A percentile compares a stretch with the other conserved stretches of the same genome.
Evolutionary conservation across 176 grass and related monocot species (phyloP).

Genomic region (Avena eriantha): DNA sequence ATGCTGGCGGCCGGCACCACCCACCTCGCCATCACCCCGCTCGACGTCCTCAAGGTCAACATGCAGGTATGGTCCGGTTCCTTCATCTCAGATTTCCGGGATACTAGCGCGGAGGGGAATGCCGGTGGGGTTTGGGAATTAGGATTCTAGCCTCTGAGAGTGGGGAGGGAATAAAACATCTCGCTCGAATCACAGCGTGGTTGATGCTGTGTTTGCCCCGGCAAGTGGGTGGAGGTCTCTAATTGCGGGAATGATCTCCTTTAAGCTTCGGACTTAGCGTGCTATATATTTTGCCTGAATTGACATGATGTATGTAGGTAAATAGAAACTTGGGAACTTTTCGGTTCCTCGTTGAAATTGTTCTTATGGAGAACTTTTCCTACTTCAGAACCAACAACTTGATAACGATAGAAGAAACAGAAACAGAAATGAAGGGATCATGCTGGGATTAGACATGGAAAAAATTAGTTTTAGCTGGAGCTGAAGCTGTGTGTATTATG

Average conservation of each 20-base stretch:
- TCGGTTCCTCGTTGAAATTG: not conserved
- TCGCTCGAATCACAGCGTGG: not conserved
- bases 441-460: not conserved
- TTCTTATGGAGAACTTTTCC: not conserved
- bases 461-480: not conserved
- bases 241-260: not conserved
- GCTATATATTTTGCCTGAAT: not conserved
- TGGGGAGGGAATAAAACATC: not conserved
- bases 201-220: not conserved
- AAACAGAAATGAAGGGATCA: not conserved
- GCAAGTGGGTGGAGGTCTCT: not conserved
- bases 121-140: not conserved
- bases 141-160: not conserved
- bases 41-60: conserved; percentile 98
- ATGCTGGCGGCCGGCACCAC: conserved; percentile 90
- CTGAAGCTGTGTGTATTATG: not conserved
- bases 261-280: not conserved
- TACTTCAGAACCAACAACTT: not conserved
- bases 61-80: conserved; percentile 64
- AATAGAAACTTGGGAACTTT: not conserved
- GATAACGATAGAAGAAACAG: not conserved
- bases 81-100: no score
- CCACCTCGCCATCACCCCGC: conserved; percentile 91
- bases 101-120: not conserved
- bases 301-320: not conserved